These are phyloP conservation scores for Allomyces macrogynus DNA, from an alignment of 192 early-diverging fungal genomes.

Conservation along the genomic window DNA sequence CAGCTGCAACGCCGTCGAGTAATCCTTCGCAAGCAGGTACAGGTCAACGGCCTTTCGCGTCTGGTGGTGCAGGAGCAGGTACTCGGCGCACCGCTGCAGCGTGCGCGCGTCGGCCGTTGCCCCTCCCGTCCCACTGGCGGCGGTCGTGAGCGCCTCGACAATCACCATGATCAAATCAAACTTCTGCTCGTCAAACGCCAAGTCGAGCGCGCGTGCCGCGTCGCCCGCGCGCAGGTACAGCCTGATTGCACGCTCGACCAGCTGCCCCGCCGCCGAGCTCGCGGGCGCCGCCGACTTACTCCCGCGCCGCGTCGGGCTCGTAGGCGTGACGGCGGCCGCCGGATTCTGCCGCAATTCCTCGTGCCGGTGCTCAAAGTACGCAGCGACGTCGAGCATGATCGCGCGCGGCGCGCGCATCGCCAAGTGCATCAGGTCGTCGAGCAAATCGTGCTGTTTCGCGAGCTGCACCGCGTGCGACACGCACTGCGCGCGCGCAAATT, in stretches of 20 bases:
- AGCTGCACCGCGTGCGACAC: constrained; percentile 24
- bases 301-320: too few relatives aligned
- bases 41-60: background rate
- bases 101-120: background rate
- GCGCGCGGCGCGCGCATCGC: constrained; percentile 21
- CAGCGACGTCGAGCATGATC: constrained; percentile 26
- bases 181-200: constrained; percentile 1
- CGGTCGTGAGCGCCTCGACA: background rate
- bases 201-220: background rate
- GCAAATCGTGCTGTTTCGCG: constrained; percentile 26
- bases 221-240: constrained; percentile 1
- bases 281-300: background rate
- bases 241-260: background rate
- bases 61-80: background rate
- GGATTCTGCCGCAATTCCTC: constrained; percentile 1
- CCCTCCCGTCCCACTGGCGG: too few relatives aligned
- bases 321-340: too few relatives aligned
- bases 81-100: background rate
- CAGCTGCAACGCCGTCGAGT: constrained; percentile 10
- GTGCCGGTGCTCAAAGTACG: constrained; percentile 5
- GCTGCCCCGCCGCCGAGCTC: background rate
- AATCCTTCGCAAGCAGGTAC: background rate
- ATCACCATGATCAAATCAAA: background rate
- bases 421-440: constrained; percentile 22
- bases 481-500: constrained; percentile 22